A percentile compares a stretch with the other conserved stretches of the same genome.
These are phyloP conservation scores for Gentiana straminea DNA, from an alignment of 257 asterid genomes.

Conservation along the genomic window DNA sequence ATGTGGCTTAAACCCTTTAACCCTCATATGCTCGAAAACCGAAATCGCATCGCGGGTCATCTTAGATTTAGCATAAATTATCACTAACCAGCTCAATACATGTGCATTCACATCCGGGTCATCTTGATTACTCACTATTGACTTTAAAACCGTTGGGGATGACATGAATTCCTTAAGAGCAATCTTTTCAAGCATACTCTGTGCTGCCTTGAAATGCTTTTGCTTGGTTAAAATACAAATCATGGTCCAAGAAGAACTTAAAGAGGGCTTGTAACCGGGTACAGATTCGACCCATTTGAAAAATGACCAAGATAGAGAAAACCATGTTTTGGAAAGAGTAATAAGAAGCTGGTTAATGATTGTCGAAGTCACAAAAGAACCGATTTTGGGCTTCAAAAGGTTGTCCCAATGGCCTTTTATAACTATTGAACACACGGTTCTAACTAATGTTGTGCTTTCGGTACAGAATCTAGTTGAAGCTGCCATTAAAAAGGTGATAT, in stretches of 20 bases:
- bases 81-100: constrained; percentile 89
- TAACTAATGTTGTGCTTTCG: constrained; percentile 36
- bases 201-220: constrained; percentile 62
- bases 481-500: constrained; percentile 27
- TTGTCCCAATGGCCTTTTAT: constrained; percentile 63
- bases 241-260: constrained; percentile 77
- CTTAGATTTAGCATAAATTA: constrained; percentile 61
- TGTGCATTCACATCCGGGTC: constrained; percentile 61
- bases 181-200: constrained; percentile 46
- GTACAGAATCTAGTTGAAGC: constrained; percentile 17
- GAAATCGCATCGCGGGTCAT: constrained; percentile 61
- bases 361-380: constrained; percentile 50
- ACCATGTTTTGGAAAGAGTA: constrained; percentile 32
- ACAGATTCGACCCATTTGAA: constrained; percentile 75
- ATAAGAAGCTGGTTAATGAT: constrained; percentile 39
- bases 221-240: constrained; percentile 57
- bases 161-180: constrained; percentile 67
- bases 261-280: constrained; percentile 59
- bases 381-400: constrained; percentile 57
- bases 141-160: constrained; percentile 72
- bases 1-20: constrained; percentile 54
- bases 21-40: constrained; percentile 82
- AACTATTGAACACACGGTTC: constrained; percentile 40
- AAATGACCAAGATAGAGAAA: constrained; percentile 51
- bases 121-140: constrained; percentile 30